A percentile compares a stretch with the other conserved stretches of the same genome.
Evolutionary conservation across 1,284 basidiomycete genomes (phyloP).

Genomic region (Cryptococcus sp.): DNA sequence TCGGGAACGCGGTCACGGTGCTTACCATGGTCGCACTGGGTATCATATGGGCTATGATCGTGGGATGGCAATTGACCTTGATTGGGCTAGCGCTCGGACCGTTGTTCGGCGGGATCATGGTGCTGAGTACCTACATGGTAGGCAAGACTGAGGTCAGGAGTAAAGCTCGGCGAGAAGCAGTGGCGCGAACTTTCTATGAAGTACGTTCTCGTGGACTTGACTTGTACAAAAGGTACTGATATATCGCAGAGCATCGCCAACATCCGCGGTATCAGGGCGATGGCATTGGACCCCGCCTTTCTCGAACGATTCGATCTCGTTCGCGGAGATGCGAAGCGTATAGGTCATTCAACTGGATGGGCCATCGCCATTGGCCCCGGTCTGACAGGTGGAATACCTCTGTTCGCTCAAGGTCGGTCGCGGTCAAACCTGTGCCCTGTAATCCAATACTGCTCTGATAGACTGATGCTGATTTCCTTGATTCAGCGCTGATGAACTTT

Average conservation of each 20-base stretch:
- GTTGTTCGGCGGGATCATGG: conserved; percentile 73
- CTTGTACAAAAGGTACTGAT: background rate
- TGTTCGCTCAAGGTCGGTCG: conserved; percentile 67
- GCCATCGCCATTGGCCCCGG: conserved; percentile 82
- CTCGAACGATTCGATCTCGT: conserved; percentile 66
- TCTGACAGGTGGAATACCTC: conserved; percentile 76
- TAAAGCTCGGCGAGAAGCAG: conserved; percentile 79
- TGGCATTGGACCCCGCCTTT: conserved; percentile 83
- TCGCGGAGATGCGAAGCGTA: conserved; percentile 63
- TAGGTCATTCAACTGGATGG: conserved; percentile 75
- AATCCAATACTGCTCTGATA: background rate
- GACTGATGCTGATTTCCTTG: background rate
- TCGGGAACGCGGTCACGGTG: conserved; percentile 73
- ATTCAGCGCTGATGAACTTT: conserved; percentile 78
- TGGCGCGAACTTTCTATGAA: conserved; percentile 83
- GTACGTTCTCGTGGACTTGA: conserved; percentile 54
- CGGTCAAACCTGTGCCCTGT: background rate
- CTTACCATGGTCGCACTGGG: conserved; percentile 78
- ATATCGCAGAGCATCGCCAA: conserved; percentile 71
- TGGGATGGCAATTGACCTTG: conserved; percentile 91
- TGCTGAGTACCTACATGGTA: conserved; percentile 69
- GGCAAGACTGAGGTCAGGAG: conserved; percentile 73
- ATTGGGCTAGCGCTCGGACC: conserved; percentile 86
- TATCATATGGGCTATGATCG: conserved; percentile 80
- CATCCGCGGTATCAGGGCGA: conserved; percentile 80